A percentile compares a stretch with the other conserved stretches of the same genome.
Conservation (phyloP, 2,329 filamentous ascomycete genomes). For the Aureobasidium sp. region DNA sequence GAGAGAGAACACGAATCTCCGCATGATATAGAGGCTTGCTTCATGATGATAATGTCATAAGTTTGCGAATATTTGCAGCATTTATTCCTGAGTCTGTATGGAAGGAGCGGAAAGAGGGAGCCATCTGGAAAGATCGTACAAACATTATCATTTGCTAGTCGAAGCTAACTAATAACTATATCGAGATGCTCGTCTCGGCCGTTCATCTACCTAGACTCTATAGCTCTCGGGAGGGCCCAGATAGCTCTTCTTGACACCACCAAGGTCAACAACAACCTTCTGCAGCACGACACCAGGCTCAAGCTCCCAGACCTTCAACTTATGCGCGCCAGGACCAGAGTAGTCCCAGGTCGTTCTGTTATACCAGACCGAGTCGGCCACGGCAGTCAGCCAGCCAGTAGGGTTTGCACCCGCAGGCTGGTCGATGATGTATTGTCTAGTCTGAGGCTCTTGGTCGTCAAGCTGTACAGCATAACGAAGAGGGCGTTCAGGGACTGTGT, state of each 20-base stretch:
- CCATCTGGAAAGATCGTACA: not conserved
- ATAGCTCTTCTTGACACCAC: conserved; percentile 30
- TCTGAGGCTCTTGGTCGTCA: conserved; percentile 23
- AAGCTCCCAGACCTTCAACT: conserved; percentile 39
- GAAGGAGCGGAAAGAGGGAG: too few relatives aligned
- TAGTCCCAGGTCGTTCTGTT: conserved; percentile 37
- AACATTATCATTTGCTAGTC: not conserved
- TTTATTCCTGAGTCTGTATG: too few relatives aligned
- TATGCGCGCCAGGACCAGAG: conserved; percentile 33
- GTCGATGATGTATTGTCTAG: conserved; percentile 25
- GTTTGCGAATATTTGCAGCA: too few relatives aligned
- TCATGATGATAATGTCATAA: too few relatives aligned
- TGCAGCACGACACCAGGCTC: conserved; percentile 40
- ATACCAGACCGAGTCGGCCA: conserved; percentile 46
- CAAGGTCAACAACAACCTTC: conserved; percentile 31
- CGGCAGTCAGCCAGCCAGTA: conserved; percentile 43
- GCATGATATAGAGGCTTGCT: too few relatives aligned
- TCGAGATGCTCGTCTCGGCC: too few relatives aligned
- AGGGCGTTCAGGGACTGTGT: conserved; percentile 24
- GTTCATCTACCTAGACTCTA: conserved; percentile 25
- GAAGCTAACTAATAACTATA: too few relatives aligned
- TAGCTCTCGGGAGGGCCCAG: conserved; percentile 32
- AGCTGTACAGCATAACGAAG: conserved; percentile 35
- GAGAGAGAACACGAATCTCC: too few relatives aligned
- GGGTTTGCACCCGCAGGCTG: conserved; percentile 30